Evolutionary conservation across 805 yeast species (phyloP), one percentile per base, ranked within the genome.

Genomic region (Sugiyamaella qingdaonensis): DNA sequence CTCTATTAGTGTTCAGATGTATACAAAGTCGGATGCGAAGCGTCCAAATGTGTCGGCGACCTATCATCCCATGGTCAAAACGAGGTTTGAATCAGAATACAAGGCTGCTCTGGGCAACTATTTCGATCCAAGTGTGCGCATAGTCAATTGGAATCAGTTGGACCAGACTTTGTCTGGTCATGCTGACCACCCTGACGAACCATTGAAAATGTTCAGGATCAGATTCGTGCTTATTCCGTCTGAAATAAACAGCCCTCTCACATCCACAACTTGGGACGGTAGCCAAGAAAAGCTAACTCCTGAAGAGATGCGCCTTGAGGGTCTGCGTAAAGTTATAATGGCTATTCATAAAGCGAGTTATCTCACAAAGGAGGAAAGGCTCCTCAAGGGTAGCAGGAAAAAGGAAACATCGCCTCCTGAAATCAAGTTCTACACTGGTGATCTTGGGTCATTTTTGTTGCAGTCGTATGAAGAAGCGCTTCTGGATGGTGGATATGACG

Each of bases 101-200:
- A 71, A 80, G 21, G 73, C 77, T 2, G 77, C 89, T 1, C 74
- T 72, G 52, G 77, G 85, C 5, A 82, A 81, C 54, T 80, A 83
- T 1, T 70, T 79, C 16, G 75, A 76, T 13, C 77, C 77, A 0
- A 61, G 63, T 5, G 46, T 64, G n/a, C 61, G 65, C 14, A 55
- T 59, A 11, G 79, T 81, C 56, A 90, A 91, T 57, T 94, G 99
- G 99, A 91, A 91, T 61, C 86, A 84, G 57, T 76, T 91, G 59
- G 99, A 94, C 71, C 97, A 89, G 63, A 79, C 80, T 21, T 68
- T 91, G n/a, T 96, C 97, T 0, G 99, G 99, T 2, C 87, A 85
- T 65, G 90, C 85, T 29, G 96, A 89, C 58, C 79, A 81, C 1
- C 21, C 33, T 13, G 45, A 49, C 4, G 58, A 55, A 11, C 37